Evolutionary conservation across 2,329 filamentous ascomycete genomes (phyloP).

Genomic region (Penicillium sp.): DNA sequence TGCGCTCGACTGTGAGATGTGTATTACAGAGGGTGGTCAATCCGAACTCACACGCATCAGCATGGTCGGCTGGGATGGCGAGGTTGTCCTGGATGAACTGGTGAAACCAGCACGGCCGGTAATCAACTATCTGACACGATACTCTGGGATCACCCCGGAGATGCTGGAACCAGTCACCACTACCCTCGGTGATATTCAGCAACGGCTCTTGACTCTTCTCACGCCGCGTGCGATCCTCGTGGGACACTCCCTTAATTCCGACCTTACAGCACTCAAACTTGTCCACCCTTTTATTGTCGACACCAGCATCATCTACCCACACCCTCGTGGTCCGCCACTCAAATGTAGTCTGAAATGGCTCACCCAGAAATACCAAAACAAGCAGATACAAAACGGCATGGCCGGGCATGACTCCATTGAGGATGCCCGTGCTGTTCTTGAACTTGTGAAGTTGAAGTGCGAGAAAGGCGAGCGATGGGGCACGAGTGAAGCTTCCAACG

Average conservation of each 20-base stretch:
- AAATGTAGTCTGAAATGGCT: slow-evolving; percentile 92
- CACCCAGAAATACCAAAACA: slow-evolving; percentile 76
- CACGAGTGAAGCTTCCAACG: slow-evolving; percentile 70
- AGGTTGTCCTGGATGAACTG: slow-evolving; percentile 79
- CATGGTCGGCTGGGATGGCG: slow-evolving; percentile 80
- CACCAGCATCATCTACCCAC: slow-evolving; percentile 84
- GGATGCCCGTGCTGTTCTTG: slow-evolving; percentile 85
- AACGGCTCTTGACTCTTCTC: slow-evolving; percentile 69
- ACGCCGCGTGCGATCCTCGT: slow-evolving; percentile 46
- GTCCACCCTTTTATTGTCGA: slow-evolving; percentile 93
- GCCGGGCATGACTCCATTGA: slow-evolving; percentile 88
- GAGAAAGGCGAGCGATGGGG: slow-evolving; percentile 89
- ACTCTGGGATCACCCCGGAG: slow-evolving; percentile 85
- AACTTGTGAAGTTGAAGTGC: slow-evolving; percentile 92
- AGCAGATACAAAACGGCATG: slow-evolving; percentile 80
- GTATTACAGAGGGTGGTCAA: slow-evolving; percentile 74
- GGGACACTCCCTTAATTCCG: slow-evolving; percentile 50
- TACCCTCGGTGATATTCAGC: slow-evolving; percentile 77
- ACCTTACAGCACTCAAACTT: slow-evolving; percentile 75
- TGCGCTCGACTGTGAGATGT: slow-evolving; percentile 96
- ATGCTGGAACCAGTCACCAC: slow-evolving; percentile 83
- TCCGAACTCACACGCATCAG: slow-evolving; percentile 88
- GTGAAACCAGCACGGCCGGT: slow-evolving; percentile 90
- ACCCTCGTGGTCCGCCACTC: slow-evolving; percentile 81
- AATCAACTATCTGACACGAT: slow-evolving; percentile 84